These are phyloP conservation scores for Claviceps humidiphila DNA, from an alignment of 2,329 filamentous ascomycete genomes.

Conservation along the genomic window DNA sequence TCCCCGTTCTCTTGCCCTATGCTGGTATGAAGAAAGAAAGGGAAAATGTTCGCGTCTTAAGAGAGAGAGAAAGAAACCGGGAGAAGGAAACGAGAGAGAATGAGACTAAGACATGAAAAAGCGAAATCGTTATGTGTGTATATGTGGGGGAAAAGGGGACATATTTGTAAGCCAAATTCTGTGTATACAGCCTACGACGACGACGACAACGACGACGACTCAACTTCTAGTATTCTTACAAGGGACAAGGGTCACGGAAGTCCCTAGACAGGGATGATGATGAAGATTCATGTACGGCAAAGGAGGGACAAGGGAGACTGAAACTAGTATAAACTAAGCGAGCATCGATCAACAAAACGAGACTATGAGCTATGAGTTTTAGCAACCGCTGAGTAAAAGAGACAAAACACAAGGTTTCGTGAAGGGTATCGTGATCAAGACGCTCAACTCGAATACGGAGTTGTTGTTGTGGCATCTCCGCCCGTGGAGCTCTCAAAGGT, in stretches of 20 bases:
- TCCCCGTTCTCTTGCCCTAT: not conserved
- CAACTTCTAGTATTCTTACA: no score
- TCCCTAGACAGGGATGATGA: no score
- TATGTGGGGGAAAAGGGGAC: not conserved
- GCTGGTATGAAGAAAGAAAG: no score
- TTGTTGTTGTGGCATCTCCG: not conserved
- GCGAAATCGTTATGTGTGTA: not conserved
- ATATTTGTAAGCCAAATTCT: constrained; percentile 1
- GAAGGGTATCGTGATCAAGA: not conserved
- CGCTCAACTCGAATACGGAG: not conserved
- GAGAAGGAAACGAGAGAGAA: no score
- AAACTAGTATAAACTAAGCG: not conserved
- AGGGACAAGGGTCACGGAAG: no score
- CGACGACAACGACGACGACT: not conserved
- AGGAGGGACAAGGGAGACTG: not conserved
- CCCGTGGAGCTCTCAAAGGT: not conserved
- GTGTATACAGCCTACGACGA: constrained; percentile 1
- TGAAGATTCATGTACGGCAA: not conserved
- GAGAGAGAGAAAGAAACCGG: no score
- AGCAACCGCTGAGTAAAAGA: not conserved
- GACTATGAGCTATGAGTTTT: not conserved
- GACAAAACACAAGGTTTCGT: not conserved
- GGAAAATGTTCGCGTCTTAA: no score
- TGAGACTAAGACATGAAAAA: not conserved
- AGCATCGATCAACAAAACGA: not conserved